These are phyloP conservation scores for Diaporthe citri DNA, from an alignment of 2,329 filamentous ascomycete species.

Conservation along the genomic window DNA sequence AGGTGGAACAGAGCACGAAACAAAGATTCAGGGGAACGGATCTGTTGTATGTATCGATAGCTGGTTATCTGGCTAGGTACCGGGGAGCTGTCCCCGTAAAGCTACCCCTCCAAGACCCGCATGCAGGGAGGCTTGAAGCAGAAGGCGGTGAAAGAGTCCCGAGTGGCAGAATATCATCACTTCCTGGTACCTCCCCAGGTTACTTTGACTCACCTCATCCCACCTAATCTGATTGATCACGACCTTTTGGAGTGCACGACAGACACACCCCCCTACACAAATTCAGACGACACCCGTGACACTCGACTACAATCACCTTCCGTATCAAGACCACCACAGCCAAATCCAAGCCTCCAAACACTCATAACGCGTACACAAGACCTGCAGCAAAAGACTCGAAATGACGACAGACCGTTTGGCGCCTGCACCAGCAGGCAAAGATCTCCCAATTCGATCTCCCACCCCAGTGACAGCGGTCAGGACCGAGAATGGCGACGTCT, in stretches of 20 bases:
- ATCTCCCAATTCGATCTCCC: slow-evolving; percentile 34
- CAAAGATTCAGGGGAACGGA: not conserved
- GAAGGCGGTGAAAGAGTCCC: slow-evolving; percentile 21
- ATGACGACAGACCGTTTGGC: slow-evolving; percentile 37
- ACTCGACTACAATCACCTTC: not conserved
- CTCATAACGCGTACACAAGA: not conserved
- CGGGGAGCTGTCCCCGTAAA: slow-evolving; percentile 4
- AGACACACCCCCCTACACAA: not conserved
- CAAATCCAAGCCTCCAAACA: too few species aligned
- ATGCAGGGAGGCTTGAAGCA: not conserved
- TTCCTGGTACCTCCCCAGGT: not conserved
- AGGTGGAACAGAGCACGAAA: slow-evolving; percentile 10
- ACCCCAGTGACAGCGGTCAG: slow-evolving; percentile 34
- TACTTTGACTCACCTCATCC: slow-evolving; percentile 32
- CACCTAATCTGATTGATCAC: not conserved
- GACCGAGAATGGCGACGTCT: slow-evolving; percentile 44
- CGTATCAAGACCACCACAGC: not conserved
- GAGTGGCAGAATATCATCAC: slow-evolving; percentile 5
- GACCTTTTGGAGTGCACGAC: not conserved
- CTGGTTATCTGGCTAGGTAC: slow-evolving; percentile 20
- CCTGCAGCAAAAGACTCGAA: not conserved
- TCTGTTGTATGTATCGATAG: not conserved
- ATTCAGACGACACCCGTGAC: not conserved
- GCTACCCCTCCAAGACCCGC: slow-evolving; percentile 17
- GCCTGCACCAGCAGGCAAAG: slow-evolving; percentile 21